Percentiles rank a stretch among this genome's conserved stretches.
Conservation (phyloP, 768 basidiomycete species). For the Leccinum ochraceum region DNA sequence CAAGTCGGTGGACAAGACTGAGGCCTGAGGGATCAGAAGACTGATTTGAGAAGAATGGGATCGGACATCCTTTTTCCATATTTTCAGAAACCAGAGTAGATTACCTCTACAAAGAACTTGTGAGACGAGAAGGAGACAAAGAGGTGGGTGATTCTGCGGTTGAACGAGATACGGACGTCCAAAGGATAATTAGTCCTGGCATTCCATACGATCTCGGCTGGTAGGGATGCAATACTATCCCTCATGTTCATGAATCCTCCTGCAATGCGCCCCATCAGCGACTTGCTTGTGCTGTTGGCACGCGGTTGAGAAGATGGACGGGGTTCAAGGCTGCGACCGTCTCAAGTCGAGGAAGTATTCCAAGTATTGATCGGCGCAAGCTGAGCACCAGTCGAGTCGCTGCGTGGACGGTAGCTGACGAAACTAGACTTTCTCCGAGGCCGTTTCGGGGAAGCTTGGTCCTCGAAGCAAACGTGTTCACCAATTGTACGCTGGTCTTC, state of each 20-base stretch:
- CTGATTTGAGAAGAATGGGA: not conserved
- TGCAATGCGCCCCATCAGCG: too few relatives aligned
- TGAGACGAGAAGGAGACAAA: conserved; percentile 77
- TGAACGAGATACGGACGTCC: conserved; percentile 69
- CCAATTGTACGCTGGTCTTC: conserved; percentile 40
- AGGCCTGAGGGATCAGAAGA: conserved; percentile 46
- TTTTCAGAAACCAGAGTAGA: conserved; percentile 95
- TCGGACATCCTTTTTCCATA: conserved; percentile 82
- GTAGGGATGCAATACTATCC: too few relatives aligned
- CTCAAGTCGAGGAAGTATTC: conserved; percentile 23
- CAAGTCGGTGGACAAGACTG: conserved; percentile 70
- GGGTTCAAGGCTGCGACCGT: conserved; percentile 36
- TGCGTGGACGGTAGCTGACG: conserved; percentile 26
- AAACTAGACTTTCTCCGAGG: conserved; percentile 39
- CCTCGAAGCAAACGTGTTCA: conserved; percentile 32
- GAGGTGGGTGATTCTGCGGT: conserved; percentile 81
- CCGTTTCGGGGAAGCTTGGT: conserved; percentile 27
- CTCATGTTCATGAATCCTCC: too few relatives aligned
- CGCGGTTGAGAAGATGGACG: conserved; percentile 9
- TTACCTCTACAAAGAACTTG: conserved; percentile 87
- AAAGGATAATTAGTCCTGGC: too few relatives aligned
- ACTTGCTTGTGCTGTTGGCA: too few relatives aligned
- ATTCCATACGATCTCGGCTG: too few relatives aligned
- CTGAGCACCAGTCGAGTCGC: conserved; percentile 15
- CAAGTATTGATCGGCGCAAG: conserved; percentile 2